Evolutionary conservation across 2,329 filamentous ascomycete species (phyloP), one percentile per base, ranked within the genome.

Genomic region (Botrytis pseudocinerea): DNA sequence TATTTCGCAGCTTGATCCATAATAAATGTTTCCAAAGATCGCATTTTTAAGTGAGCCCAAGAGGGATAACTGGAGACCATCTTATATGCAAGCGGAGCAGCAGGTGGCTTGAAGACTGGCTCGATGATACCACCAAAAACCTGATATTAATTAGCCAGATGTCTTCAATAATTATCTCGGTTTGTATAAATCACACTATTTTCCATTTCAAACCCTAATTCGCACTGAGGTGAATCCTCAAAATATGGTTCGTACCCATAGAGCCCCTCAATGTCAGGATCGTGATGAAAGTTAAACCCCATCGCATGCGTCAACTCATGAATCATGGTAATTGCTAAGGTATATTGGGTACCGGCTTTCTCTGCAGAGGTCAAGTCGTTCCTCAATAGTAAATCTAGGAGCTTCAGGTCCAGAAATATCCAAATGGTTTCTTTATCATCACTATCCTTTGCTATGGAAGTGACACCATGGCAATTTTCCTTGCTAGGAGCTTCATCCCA

Each of bases 191-290:
- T 64, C n/a, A 71, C 69, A 28, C 32, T 64, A 16, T 48, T 51
- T 22, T 72, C 70, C 62, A 72, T 59, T 59, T 65, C 61, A 66
- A 7, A 72, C 20, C 70, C 70, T 7, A 72, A 25, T 51, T 72
- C 70, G 5, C 35, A 65, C 22, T 57, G 51, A 44, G 70, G 62
- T 25, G 61, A 42, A 28, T 68, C 22, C 38, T 72, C 62, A 28
- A 42, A 72, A n/a, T 25, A 72, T 35, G 61, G 70, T 68, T 72
- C 70, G 38, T 68, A 57, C 1, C 8, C 2, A 28, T 14, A 2
- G 6, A 40, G 14, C 5, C 28, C 5, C 16, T 1, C 22, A 2
- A 8, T 3, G 10, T 57, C 25, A 20, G 4, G 5, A 9, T 16
- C 25, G 28, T 68, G 35, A 20, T 7, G 5, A 22, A 38, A 28